Base-by-base conservation (phyloP, 2,329 filamentous ascomycete species). In the Trichoderma gracile region DNA sequence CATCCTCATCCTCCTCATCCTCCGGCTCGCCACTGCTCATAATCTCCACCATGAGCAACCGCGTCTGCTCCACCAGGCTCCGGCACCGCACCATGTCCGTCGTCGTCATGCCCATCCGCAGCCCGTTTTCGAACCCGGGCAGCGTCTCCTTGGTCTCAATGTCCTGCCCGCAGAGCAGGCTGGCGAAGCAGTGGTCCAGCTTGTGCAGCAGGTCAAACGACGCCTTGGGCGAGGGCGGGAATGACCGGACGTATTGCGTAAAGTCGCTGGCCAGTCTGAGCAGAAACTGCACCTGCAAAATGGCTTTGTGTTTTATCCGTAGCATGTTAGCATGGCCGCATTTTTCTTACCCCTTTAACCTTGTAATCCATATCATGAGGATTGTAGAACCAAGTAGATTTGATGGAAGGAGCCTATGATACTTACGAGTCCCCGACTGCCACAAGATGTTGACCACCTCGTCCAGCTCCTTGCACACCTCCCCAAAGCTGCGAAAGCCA, bases 81-180 rank as follows among this genome's bases (percentile, higher is more conserved):
- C 91, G 89, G 68, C 93, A 89, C 46, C 94, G 85, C 8, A 98
- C 92, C 82, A 95, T 96, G 74, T 97, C 92, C 0, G 91, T 94
- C 19, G 77, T 80, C 1, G 88, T 92, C 80, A 91, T 89, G 0
- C 91, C 89, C 0, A 87, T 86, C 0, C 81, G 77, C 5, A 82
- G 78, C 0, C 84, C 84, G 7, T 79, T 81, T 68, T 87, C 85
- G 67, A 93, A 92, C 0, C 92, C 92, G 0, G 91, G 88, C 1
- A 97, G 79, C 0, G 79, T 71, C 45, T 88, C 85, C 0, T 84
- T 83, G 0, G 88, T 88, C 15, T 88, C 84, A 3, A 87, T 77
- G 71, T 96, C 87, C 64, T 83, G 78, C 3, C 90, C 90, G 25
- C 81, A 78, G 1, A 97, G 73, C 10, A 97, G 79, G 65, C 89